Evolutionary conservation across 164 flowering plant species (phyloP).

Genomic region (Liquidambar formosana): DNA sequence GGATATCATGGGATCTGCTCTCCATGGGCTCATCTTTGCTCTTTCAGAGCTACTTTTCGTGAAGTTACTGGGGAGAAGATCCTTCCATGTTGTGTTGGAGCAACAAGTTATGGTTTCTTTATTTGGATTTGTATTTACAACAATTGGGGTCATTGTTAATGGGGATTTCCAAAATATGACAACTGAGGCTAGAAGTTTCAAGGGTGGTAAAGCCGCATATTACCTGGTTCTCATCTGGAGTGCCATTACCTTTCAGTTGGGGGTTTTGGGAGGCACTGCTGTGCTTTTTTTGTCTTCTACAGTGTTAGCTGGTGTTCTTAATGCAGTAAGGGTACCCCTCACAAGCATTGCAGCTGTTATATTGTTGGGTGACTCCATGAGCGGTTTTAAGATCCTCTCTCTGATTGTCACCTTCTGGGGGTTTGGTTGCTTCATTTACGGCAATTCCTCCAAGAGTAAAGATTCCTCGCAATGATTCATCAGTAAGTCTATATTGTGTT

Average conservation of each 20-base stretch:
- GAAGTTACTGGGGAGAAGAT: slow-evolving; percentile 64
- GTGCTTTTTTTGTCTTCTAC: slow-evolving; percentile 77
- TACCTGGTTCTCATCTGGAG: slow-evolving; percentile 70
- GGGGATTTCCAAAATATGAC: slow-evolving; percentile 64
- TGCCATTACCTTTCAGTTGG: slow-evolving; percentile 80
- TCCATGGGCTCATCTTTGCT: slow-evolving; percentile 93
- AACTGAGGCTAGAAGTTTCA: slow-evolving; percentile 60
- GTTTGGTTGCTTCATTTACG: slow-evolving; percentile 71
- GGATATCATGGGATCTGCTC: slow-evolving; percentile 86
- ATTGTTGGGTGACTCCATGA: slow-evolving; percentile 78
- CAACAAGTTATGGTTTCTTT: slow-evolving; percentile 92
- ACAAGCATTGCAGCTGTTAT: slow-evolving; percentile 88
- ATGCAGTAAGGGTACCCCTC: slow-evolving; percentile 81
- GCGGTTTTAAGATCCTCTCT: slow-evolving; percentile 88
- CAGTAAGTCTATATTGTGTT: neutral
- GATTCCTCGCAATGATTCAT: slow-evolving; percentile 12
- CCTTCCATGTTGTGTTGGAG: slow-evolving; percentile 91
- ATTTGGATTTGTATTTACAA: slow-evolving; percentile 70
- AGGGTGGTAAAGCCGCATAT: slow-evolving; percentile 62
- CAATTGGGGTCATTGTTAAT: slow-evolving; percentile 61
- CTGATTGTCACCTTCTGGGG: slow-evolving; percentile 88
- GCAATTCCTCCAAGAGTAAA: slow-evolving; percentile 40
- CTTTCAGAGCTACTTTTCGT: slow-evolving; percentile 82
- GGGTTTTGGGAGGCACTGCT: slow-evolving; percentile 73
- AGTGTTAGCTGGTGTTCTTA: slow-evolving; percentile 83